A percentile compares a stretch with the other conserved stretches of the same genome.
Evolutionary conservation across 306 rosid species (phyloP).

Genomic region (Rosa multiflora): DNA sequence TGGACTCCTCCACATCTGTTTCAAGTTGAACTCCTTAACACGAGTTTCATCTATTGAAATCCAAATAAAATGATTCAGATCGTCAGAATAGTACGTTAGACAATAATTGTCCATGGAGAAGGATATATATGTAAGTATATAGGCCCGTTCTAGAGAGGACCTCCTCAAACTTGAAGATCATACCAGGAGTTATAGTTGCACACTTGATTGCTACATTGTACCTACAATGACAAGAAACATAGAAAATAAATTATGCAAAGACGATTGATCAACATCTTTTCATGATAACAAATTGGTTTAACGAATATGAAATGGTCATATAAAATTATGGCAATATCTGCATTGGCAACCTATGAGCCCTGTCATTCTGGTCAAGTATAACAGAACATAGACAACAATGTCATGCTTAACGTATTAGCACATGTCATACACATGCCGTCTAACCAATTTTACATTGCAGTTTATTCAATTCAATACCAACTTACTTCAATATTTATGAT

Average conservation of each 20-base stretch:
- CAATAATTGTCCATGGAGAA: not conserved
- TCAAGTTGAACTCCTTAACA: constrained; percentile 82
- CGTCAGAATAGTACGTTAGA: not conserved
- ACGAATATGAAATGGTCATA: not conserved
- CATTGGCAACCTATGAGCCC: not conserved
- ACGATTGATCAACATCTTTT: not conserved
- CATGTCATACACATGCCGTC: not conserved
- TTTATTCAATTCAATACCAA: not conserved
- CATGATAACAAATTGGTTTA: not conserved
- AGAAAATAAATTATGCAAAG: not conserved
- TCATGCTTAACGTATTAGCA: not conserved
- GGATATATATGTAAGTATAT: not conserved
- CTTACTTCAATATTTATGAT: not conserved
- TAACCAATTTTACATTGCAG: not conserved
- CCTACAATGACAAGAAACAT: constrained; percentile 35
- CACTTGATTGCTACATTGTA: constrained; percentile 97
- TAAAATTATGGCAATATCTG: not conserved
- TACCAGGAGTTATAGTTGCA: constrained; percentile 96
- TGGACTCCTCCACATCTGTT: constrained; percentile 95
- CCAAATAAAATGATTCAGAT: constrained; percentile 16
- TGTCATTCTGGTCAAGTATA: too few species aligned
- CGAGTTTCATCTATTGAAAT: constrained; percentile 76
- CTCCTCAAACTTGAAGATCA: too few species aligned
- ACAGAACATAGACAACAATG: not conserved
- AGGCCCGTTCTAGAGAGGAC: not conserved